Conservation (phyloP, 164 flowering plant species). For the Cinnamomum chago region DNA sequence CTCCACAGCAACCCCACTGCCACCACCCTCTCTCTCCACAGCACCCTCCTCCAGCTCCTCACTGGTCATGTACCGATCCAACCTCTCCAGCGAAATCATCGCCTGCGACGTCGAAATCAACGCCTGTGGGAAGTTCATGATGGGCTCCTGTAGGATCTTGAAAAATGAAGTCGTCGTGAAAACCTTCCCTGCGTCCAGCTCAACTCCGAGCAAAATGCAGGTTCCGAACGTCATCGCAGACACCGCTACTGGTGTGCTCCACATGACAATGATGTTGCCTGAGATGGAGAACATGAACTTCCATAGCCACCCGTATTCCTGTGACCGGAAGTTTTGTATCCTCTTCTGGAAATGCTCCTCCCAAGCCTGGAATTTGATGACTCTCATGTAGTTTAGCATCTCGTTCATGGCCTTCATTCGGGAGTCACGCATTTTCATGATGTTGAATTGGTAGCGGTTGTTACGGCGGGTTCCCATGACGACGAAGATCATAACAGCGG, state of each 20-base stretch:
- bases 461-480: constrained; percentile 48
- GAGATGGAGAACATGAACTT: constrained; percentile 68
- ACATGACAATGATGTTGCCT: constrained; percentile 61
- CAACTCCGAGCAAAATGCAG: constrained; percentile 8
- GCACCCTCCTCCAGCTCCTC: constrained; percentile 55
- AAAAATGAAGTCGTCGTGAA: constrained; percentile 72
- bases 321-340: constrained; percentile 47
- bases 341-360: constrained; percentile 79
- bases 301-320: constrained; percentile 71
- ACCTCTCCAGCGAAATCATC: constrained; percentile 63
- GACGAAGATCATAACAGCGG: constrained; percentile 45
- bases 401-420: constrained; percentile 91
- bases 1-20: constrained; percentile 54
- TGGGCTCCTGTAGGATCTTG: constrained; percentile 88
- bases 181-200: constrained; percentile 28
- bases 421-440: constrained; percentile 70
- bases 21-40: constrained; percentile 57
- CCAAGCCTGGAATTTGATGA: constrained; percentile 97
- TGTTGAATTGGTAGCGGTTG: constrained; percentile 47
- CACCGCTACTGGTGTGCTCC: constrained; percentile 71
- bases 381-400: constrained; percentile 88
- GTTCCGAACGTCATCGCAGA: constrained; percentile 44
- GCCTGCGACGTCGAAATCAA: constrained; percentile 86
- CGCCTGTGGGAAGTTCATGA: constrained; percentile 80
- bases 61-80: constrained; percentile 68